phyloP scores from a whole-genome alignment of 78 protist species.

The Capsaspora owczarzaki region DNA sequence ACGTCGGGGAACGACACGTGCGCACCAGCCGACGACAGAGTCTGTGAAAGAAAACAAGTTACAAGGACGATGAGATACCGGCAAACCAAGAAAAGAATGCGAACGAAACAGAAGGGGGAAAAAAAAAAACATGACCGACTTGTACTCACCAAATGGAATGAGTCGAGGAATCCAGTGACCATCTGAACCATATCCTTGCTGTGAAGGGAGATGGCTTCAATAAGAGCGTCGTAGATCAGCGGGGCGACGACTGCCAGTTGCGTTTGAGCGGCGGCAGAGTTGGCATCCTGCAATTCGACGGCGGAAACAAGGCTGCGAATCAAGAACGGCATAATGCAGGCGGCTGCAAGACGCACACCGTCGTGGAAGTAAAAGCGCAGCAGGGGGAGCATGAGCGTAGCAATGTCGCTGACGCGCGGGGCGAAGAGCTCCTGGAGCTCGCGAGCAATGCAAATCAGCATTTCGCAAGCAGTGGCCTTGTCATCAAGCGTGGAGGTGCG shows the following conservation, averaged over 20 bases:
- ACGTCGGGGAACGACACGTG: too few species aligned
- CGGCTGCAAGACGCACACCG: slow-evolving; percentile 8
- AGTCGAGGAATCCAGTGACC: neutral
- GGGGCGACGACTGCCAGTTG: neutral
- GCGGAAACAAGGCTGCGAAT: neutral
- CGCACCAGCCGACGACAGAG: too few species aligned
- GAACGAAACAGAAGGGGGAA: too few species aligned
- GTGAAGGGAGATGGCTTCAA: neutral
- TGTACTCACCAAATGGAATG: neutral
- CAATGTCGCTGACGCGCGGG: slow-evolving; percentile 27
- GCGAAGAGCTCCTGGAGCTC: slow-evolving; percentile 42
- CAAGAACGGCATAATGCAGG: neutral
- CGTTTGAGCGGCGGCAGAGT: neutral
- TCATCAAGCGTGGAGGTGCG: slow-evolving; percentile 61
- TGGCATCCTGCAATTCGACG: neutral
- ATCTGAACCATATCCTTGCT: neutral
- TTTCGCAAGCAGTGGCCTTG: slow-evolving; percentile 60
- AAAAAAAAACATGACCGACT: neutral
- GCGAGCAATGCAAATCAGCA: slow-evolving; percentile 46
- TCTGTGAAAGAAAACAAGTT: neutral
- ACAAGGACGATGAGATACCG: neutral
- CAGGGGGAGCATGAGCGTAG: slow-evolving; percentile 20
- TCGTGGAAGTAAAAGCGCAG: slow-evolving; percentile 51
- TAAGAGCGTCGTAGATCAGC: neutral
- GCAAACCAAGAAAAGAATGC: neutral